Conservation (phyloP, 495 filamentous ascomycete genomes). For the Halenospora varia region DNA sequence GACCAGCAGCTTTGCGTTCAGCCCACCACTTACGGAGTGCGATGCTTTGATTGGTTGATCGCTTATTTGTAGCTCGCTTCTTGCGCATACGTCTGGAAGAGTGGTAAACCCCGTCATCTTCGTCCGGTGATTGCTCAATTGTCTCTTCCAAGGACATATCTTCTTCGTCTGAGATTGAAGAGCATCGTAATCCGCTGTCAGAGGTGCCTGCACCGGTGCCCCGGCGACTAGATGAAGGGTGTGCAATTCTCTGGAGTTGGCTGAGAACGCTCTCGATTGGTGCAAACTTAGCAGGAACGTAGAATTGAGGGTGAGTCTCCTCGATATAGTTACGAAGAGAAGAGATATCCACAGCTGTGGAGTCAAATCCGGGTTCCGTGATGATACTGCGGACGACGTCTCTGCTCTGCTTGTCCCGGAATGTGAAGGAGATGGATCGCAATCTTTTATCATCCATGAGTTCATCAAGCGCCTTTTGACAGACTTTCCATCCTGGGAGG, state of each 20-base stretch:
- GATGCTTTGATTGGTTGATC: no score
- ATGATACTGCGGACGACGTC: conserved; percentile 3
- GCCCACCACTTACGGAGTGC: conserved; percentile 10
- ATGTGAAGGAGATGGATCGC: conserved; percentile 58
- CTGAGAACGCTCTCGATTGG: conserved; percentile 11
- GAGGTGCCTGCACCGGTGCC: no score
- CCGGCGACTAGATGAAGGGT: conserved; percentile 2
- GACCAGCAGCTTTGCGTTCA: conserved; percentile 9
- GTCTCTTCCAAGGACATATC: no score
- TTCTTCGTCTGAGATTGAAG: no score
- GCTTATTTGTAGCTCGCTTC: no score
- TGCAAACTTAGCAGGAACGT: conserved; percentile 18
- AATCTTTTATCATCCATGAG: conserved; percentile 57
- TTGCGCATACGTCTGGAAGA: no score
- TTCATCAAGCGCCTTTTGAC: conserved; percentile 51
- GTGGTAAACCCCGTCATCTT: no score
- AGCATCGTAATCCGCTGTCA: no score
- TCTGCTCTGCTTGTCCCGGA: conserved; percentile 33
- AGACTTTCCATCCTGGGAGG: conserved; percentile 32
- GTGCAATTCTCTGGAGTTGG: conserved; percentile 6
- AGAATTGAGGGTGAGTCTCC: conserved; percentile 13
- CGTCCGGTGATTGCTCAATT: no score
- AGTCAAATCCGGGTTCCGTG: conserved; percentile 3
- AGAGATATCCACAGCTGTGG: neutral
- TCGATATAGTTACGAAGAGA: conserved; percentile 15